Evolutionary conservation across 2,329 filamentous ascomycete species (phyloP).

Genomic region (Colletotrichum sidae): DNA sequence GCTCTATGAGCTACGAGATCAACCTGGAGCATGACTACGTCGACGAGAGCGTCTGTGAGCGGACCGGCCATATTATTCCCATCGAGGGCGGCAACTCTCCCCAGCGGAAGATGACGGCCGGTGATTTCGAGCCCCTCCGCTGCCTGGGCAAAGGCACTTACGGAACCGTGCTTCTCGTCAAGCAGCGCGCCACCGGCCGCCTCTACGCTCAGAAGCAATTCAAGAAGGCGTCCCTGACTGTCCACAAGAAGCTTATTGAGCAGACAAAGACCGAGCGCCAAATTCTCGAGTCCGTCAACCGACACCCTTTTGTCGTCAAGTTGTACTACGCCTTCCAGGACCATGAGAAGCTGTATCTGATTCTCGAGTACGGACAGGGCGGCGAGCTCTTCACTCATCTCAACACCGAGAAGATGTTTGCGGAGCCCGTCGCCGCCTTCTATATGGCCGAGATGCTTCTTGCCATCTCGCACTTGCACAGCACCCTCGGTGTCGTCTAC

Average conservation of each 20-base stretch:
- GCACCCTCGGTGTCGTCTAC: conserved; percentile 93
- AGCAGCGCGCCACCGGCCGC: conserved; percentile 86
- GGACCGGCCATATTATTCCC: conserved; percentile 55
- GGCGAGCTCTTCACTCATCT: conserved; percentile 98
- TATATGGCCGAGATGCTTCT: conserved; percentile 99
- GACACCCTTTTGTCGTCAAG: conserved; percentile 98
- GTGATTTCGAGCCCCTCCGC: conserved; percentile 89
- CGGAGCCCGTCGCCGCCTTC: conserved; percentile 88
- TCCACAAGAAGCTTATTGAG: conserved; percentile 95
- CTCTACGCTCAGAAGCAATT: conserved; percentile 99
- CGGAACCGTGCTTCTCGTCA: conserved; percentile 93
- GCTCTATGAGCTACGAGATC: conserved; percentile 84
- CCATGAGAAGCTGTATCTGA: conserved; percentile 95
- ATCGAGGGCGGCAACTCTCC: conserved; percentile 66
- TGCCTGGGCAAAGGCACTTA: conserved; percentile 97
- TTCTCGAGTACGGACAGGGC: conserved; percentile 96
- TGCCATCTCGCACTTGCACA: conserved; percentile 92
- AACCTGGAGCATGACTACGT: conserved; percentile 87
- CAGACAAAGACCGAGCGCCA: conserved; percentile 97
- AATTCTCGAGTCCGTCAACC: conserved; percentile 94
- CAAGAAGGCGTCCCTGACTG: conserved; percentile 93
- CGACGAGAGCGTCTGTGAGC: conserved; percentile 70
- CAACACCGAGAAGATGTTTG: conserved; percentile 93
- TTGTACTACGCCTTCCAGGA: conserved; percentile 99
- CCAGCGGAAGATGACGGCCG: conserved; percentile 86